These are phyloP conservation scores for Microbotryum scabiosae DNA, from an alignment of 1,284 basidiomycete species.

Conservation along the genomic window DNA sequence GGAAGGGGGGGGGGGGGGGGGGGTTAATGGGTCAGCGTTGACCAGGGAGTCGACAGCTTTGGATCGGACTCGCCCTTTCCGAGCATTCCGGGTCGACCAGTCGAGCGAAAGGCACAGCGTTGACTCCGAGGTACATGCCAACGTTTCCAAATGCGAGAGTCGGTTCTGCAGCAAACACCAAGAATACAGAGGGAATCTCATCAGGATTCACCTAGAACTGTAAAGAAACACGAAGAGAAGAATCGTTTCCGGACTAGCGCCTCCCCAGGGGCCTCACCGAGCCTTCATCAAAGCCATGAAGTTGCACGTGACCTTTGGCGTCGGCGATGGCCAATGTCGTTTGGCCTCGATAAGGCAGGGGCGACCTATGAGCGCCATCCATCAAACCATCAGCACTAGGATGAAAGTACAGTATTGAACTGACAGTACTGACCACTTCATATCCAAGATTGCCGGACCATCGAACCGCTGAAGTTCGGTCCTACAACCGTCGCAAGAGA, in stretches of 20 bases:
- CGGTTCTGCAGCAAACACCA: constrained; percentile 40
- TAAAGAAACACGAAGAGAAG: not conserved
- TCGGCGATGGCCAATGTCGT: constrained; percentile 59
- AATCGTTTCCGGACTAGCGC: too few species aligned
- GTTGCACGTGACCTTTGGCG: constrained; percentile 65
- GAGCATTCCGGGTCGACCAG: constrained; percentile 59
- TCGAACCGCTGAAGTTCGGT: constrained; percentile 58
- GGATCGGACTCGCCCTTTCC: not conserved
- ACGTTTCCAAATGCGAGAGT: constrained; percentile 46
- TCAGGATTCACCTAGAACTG: constrained; percentile 1
- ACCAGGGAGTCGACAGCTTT: too few species aligned
- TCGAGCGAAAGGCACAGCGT: constrained; percentile 76
- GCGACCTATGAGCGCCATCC: constrained; percentile 13
- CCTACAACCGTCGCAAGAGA: constrained; percentile 42
- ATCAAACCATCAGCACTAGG: not conserved
- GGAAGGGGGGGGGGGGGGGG: too few species aligned
- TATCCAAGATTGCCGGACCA: constrained; percentile 75
- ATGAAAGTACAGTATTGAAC: too few species aligned
- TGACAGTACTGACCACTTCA: constrained; percentile 64
- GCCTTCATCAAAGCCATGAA: constrained; percentile 52
- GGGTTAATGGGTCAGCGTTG: too few species aligned
- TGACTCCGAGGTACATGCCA: constrained; percentile 54
- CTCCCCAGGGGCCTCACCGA: constrained; percentile 43
- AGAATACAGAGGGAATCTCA: not conserved
- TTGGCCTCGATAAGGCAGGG: constrained; percentile 9